Evolutionary conservation across 495 filamentous ascomycete species (phyloP), one percentile per base, ranked within the genome.

Genomic region (Penicillium paradoxum): DNA sequence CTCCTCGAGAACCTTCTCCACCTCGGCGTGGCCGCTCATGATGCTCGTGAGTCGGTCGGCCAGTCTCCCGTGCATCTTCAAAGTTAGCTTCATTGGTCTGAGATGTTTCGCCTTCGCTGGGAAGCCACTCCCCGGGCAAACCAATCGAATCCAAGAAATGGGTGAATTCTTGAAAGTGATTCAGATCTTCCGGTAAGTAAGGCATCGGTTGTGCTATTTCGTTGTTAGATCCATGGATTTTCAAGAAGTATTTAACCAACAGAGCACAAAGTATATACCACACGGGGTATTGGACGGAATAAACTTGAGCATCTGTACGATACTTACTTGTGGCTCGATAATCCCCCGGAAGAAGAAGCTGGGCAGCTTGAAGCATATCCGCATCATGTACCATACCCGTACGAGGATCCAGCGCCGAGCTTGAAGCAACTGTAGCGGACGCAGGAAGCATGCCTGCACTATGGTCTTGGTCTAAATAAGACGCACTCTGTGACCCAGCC

Each of bases 121-220:
- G 69, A 38, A 69, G 57, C 71, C 71, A 73, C 64, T 73, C 71
- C 10, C 68, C 65, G 17, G 69, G 67, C 24, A 73, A 52, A 11
- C 66, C 66, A 43, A 73, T 69, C 1, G 71, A 73, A 55, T 73
- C 71, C 34, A 73, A 51, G 53, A 73, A 73, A 49, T 72, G 66
- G 8, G 70, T 71, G 15, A 71, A 71, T 54, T 73, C 68, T 54
- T 73, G 68, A 18, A 73, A 73, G 51, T 73, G 70, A 19, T 72
- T 72, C 15, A 72, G 48, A 18, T 72, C 69, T 44, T 73, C 71
- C 0, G 67, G 69, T 14, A 71, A 33, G 44, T 72, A 73, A 22
- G 69, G 56, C 39, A 72, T 22, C 29, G 65, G 59, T 56, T 65
- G 59, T 25, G 62, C 71, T 73, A 50, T 30, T 6, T 24, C 13